Evolutionary conservation across 352 stramenopile species (phyloP), one percentile per base, ranked within the genome.

Genomic region (Phytophthora foliorum): DNA sequence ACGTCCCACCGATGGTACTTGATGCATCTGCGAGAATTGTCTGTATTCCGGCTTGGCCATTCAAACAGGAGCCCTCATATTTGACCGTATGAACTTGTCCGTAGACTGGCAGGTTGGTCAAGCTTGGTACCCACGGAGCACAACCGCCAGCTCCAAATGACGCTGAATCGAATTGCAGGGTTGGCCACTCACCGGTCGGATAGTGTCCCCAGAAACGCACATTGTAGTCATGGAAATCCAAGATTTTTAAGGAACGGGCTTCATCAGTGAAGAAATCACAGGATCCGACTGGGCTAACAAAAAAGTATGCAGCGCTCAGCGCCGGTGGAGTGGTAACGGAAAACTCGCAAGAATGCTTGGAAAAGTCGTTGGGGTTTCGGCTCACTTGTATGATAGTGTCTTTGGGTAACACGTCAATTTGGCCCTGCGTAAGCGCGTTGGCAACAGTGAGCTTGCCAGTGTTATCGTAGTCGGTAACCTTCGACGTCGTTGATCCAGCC

Each of bases 1-100:
- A 99, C 22, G 81, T 92, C 0, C 97, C 97, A 14, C 86, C 87
- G 11, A 99, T 85, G 1, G 82, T 86, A 25, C 93, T 98, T 1
- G 67, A 57, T 2, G 79, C 88, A 25, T 93, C 86, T 0, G 79
- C 88, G 7, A 93, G 61, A 63, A 95, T 91, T 9, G 88, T 93
- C 55, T 95, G 88, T 1, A 81, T 83, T 1, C 80, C 82, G 24
- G 54, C 56, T 19, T 76, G 75, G 2, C 84, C 88, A 27, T 69
- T 59, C 1, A 71, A 79, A 55, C 88, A 95, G 6, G 65, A 14
- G 0, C 85, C 88, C 78, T 92, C 75, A 44, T 93, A 93, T 63
- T 86, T 88, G 22, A 93, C 45, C 1, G 84, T 85, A 51, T 91
- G 84, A 16, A 95, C 62, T 25, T 77, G 78, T 13, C 72, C 81